These are phyloP conservation scores for Glaciozyma antarctica DNA, from an alignment of 768 basidiomycete species.

Conservation along the genomic window DNA sequence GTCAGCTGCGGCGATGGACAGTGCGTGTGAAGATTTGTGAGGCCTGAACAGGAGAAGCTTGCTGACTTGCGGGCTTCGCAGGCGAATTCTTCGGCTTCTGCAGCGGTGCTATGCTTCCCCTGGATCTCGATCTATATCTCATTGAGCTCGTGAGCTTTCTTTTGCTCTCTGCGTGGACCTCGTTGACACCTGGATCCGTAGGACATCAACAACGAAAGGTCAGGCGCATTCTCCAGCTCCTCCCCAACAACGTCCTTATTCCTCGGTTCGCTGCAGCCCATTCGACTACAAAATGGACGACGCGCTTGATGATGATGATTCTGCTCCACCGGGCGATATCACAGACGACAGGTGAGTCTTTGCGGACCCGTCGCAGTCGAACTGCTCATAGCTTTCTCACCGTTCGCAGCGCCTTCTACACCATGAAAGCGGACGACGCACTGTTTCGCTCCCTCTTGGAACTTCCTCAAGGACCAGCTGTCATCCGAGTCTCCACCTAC, in stretches of 20 bases:
- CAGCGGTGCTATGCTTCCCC: not conserved
- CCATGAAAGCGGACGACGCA: conserved; percentile 15
- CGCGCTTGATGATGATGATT: not conserved
- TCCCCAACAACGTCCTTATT: not conserved
- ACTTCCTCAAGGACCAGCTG: conserved; percentile 23
- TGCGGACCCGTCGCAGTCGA: not conserved
- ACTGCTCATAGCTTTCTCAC: not conserved
- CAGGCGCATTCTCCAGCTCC: too few species aligned
- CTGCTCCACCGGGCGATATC: not conserved
- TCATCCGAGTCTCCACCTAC: conserved; percentile 26
- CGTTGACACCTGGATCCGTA: too few species aligned
- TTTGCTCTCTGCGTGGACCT: too few species aligned
- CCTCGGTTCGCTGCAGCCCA: not conserved
- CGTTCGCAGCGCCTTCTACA: conserved; percentile 1
- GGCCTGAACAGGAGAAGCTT: not conserved
- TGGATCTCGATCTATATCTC: conserved; percentile 10
- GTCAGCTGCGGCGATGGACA: not conserved
- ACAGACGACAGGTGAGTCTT: not conserved
- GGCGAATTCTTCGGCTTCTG: conserved; percentile 10
- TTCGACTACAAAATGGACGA: not conserved
- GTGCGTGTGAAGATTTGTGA: not conserved
- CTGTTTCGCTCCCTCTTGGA: conserved; percentile 23
- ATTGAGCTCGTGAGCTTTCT: not conserved
- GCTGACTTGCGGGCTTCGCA: not conserved
- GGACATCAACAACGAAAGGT: not conserved